Percentiles rank a stretch among this genome's conserved stretches.
Evolutionary conservation across 306 rosid genomes (phyloP).

Genomic region (Cucumis cinereus): DNA sequence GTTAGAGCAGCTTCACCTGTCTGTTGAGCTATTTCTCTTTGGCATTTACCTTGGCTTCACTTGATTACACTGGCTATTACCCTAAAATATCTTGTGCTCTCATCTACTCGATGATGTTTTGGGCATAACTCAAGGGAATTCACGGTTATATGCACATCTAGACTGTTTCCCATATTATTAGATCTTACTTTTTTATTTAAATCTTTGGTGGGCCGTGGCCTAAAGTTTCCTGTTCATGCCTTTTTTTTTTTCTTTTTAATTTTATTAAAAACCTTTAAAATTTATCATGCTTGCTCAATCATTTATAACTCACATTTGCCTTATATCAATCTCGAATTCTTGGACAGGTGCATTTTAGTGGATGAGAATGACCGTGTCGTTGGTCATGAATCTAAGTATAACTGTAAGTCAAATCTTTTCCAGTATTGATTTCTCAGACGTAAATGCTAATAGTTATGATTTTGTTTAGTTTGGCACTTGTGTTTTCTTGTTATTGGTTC

Average conservation of each 20-base stretch:
- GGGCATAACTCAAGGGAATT: not conserved
- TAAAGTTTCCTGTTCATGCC: not conserved
- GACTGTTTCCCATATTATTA: not conserved
- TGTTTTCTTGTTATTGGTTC: not conserved
- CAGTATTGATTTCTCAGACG: not conserved
- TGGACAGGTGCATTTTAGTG: constrained; percentile 84
- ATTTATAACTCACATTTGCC: not conserved
- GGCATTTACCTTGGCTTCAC: not conserved
- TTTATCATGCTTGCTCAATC: not conserved
- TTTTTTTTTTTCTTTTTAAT: no score
- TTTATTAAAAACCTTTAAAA: not conserved
- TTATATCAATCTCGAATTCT: constrained; percentile 10
- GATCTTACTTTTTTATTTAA: not conserved
- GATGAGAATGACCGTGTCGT: constrained; percentile 86
- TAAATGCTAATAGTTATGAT: not conserved
- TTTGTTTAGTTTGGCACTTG: not conserved
- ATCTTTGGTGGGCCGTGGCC: not conserved
- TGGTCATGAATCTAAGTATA: constrained; percentile 94
- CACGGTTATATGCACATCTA: not conserved
- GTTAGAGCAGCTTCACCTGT: not conserved
- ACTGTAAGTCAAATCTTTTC: constrained; percentile 45
- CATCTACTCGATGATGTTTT: not conserved
- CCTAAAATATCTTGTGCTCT: not conserved
- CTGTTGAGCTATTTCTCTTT: not conserved
- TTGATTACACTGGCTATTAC: not conserved